Conservation (phyloP, 345 rosid species). For the Isatis tinctoria region DNA sequence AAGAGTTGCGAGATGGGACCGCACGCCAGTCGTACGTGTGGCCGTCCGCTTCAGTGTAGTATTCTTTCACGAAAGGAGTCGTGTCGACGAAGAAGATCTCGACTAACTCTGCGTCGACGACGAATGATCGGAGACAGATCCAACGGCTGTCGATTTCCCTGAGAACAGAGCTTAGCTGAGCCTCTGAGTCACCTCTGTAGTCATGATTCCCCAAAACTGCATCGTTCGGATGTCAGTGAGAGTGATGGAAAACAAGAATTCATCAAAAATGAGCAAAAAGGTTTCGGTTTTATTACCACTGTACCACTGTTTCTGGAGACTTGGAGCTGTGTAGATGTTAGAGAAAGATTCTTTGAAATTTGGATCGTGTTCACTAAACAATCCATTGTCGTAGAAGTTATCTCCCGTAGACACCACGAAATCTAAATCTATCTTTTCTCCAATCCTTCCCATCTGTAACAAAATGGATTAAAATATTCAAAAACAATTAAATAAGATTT, state of each 20-base stretch:
- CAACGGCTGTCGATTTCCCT: constrained; percentile 59
- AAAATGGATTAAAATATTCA: neutral
- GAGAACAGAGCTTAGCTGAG: constrained; percentile 57
- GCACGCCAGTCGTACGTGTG: constrained; percentile 72
- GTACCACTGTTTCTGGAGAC: constrained; percentile 85
- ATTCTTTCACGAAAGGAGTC: constrained; percentile 61
- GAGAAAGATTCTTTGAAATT: constrained; percentile 67
- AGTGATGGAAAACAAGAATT: neutral
- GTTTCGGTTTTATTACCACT: constrained; percentile 32
- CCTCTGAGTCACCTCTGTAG: constrained; percentile 67
- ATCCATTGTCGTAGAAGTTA: constrained; percentile 80
- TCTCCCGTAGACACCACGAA: constrained; percentile 89
- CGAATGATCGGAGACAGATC: constrained; percentile 65
- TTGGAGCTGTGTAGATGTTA: constrained; percentile 54
- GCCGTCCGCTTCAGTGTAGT: constrained; percentile 41
- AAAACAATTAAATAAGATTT: neutral
- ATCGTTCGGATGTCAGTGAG: neutral
- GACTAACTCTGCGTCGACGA: constrained; percentile 53
- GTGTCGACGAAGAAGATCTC: constrained; percentile 76
- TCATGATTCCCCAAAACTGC: constrained; percentile 78
- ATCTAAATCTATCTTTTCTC: constrained; percentile 53
- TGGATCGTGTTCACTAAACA: constrained; percentile 42
- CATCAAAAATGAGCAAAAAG: neutral
- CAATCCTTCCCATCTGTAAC: constrained; percentile 70
- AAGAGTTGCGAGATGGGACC: constrained; percentile 43